A percentile compares a stretch with the other conserved stretches of the same genome.
Evolutionary conservation across 768 basidiomycete genomes (phyloP).

Genomic region (Amanita pseudoporphyria): DNA sequence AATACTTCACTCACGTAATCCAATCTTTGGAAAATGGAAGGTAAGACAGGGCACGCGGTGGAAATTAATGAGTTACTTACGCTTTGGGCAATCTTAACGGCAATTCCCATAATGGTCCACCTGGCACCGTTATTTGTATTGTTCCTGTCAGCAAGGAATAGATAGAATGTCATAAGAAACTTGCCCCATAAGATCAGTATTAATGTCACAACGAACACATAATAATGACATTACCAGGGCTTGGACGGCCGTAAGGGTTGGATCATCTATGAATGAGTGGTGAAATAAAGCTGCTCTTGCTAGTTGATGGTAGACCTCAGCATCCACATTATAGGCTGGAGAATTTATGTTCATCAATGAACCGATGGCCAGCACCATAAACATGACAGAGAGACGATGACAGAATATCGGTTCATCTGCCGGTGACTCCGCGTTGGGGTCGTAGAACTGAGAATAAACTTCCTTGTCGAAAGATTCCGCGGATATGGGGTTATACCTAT

Average conservation of each 20-base stretch:
- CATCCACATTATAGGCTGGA: constrained; percentile 53
- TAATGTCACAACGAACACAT: constrained; percentile 1
- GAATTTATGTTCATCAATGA: constrained; percentile 48
- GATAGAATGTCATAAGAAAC: constrained; percentile 64
- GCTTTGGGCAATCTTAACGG: constrained; percentile 62
- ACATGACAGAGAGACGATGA: constrained; percentile 57
- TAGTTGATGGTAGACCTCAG: constrained; percentile 62
- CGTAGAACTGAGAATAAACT: constrained; percentile 51
- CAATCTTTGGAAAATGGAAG: constrained; percentile 35
- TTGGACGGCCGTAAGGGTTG: constrained; percentile 59
- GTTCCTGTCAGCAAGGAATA: constrained; percentile 61
- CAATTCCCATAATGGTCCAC: constrained; percentile 62
- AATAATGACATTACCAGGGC: constrained; percentile 38
- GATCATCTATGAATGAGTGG: constrained; percentile 55
- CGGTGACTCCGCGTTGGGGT: constrained; percentile 29
- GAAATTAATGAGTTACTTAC: constrained; percentile 32
- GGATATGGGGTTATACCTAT: constrained; percentile 61
- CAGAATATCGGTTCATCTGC: constrained; percentile 41
- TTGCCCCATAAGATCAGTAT: constrained; percentile 16
- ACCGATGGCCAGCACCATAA: constrained; percentile 60
- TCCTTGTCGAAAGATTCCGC: constrained; percentile 51
- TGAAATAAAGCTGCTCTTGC: constrained; percentile 58
- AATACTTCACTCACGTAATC: constrained; percentile 42
- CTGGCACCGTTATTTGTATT: constrained; percentile 54
- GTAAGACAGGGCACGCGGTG: constrained; percentile 8